Conservation (phyloP, 306 rosid species). For the Betula pendula region DNA sequence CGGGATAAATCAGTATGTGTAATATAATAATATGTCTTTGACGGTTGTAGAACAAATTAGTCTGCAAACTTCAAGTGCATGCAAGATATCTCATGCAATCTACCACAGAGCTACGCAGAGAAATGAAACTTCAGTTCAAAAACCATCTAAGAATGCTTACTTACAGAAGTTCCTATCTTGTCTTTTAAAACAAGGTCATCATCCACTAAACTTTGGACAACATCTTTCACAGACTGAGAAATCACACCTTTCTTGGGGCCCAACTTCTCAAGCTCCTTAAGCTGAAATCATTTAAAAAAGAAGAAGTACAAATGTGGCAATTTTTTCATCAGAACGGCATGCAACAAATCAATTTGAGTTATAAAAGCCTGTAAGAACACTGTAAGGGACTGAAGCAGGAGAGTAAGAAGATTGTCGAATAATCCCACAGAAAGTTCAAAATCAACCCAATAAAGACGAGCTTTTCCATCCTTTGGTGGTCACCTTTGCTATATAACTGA, state of each 20-base stretch:
- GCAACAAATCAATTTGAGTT: neutral
- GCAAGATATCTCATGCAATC: conserved; percentile 14
- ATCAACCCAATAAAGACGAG: neutral
- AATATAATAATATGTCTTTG: conserved; percentile 4
- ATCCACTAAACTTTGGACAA: conserved; percentile 88
- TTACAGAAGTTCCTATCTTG: conserved; percentile 97
- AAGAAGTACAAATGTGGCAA: neutral
- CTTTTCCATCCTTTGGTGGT: neutral
- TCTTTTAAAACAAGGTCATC: conserved; percentile 93
- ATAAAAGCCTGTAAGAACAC: neutral
- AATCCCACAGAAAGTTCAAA: neutral
- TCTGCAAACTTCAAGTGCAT: neutral
- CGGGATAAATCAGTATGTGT: neutral
- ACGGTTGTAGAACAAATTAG: neutral
- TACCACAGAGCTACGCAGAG: neutral
- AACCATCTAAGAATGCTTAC: conserved; percentile 31
- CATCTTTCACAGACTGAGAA: conserved; percentile 93
- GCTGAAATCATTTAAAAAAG: conserved; percentile 47
- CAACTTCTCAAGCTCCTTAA: conserved; percentile 92
- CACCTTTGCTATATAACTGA: neutral
- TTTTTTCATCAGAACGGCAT: neutral
- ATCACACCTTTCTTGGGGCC: conserved; percentile 93
- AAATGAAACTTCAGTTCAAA: neutral
- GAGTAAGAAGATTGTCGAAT: neutral
- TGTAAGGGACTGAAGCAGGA: neutral